Base-by-base conservation (phyloP, 805 yeast genomes). In the Candida odintsovae region DNA sequence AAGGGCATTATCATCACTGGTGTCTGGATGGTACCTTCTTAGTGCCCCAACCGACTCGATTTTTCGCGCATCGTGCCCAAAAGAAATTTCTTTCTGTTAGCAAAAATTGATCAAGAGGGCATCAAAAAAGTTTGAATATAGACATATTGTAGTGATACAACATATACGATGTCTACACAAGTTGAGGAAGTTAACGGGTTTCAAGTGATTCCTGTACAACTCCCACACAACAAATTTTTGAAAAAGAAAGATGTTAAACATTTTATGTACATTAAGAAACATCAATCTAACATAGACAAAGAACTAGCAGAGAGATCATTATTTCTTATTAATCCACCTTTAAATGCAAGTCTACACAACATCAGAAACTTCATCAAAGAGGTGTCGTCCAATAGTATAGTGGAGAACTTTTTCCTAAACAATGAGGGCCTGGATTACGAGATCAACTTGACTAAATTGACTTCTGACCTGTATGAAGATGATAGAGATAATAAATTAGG, bases 251-350 rank as follows among this genome's bases (percentile, higher is more conserved):
- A 58, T 11, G 54, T 67, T 2, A 58, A 62, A 21, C 95, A 87
- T 61, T 83, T 77, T 56, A 65, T 84, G 53, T 86, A 73, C 57
- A 65, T 77, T 55, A 85, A 84, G 63, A 86, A 82, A 57, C 95
- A 86, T 59, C 65, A 67, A 21, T 67, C 75, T 21, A 65, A 72
- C 39, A 59, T 64, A 38, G 68, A 69, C 43, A 70, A 68, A 29
- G 64, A 69, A 3, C 74, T 75, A 29, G 64, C 73, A 19, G 75
- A 76, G 43, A 70, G 86, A 43, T 74, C 86, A 25, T 63, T 90
- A n/a, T 90, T 90, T 65, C 62, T 84, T 6, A 79, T 85, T 48
- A 90, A 90, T 60, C 66, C 89, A 37, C 97, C 97, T 2, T 66
- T 83, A 20, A 73, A 76, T 47, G 73, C 89, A 7, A 71, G 73